These are phyloP conservation scores for Phylloporus arenicola DNA, from an alignment of 768 basidiomycete genomes.

Conservation along the genomic window DNA sequence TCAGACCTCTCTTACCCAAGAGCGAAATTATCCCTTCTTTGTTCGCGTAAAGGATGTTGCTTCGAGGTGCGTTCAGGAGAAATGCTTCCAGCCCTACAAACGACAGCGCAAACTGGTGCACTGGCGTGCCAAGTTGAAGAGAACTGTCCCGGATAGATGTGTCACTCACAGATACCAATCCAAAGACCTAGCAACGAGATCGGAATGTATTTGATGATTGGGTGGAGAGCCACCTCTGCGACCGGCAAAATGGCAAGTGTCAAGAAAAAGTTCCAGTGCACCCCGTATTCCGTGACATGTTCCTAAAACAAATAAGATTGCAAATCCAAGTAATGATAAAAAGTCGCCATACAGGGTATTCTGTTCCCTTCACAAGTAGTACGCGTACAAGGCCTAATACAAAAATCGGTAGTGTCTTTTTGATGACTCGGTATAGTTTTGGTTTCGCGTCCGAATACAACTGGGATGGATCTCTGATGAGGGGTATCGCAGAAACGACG, in stretches of 20 bases:
- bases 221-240: slow-evolving; percentile 63
- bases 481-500: slow-evolving; percentile 78
- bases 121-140: slow-evolving; percentile 34
- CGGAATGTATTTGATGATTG: slow-evolving; percentile 51
- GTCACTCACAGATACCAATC: slow-evolving; percentile 51
- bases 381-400: slow-evolving; percentile 73
- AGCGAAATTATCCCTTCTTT: slow-evolving; percentile 90
- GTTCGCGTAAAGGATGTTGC: slow-evolving; percentile 66
- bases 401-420: slow-evolving; percentile 63
- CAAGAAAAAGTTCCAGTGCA: slow-evolving; percentile 99
- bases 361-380: slow-evolving; percentile 82
- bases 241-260: slow-evolving; percentile 80
- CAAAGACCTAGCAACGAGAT: slow-evolving; percentile 58
- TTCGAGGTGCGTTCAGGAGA: slow-evolving; percentile 61
- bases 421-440: slow-evolving; percentile 47
- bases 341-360: slow-evolving; percentile 74
- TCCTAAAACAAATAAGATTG: slow-evolving; percentile 47
- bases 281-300: slow-evolving; percentile 93
- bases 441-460: slow-evolving; percentile 43
- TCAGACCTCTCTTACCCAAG: slow-evolving; percentile 41
- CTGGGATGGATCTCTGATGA: slow-evolving; percentile 58
- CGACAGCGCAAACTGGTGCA: slow-evolving; percentile 65
- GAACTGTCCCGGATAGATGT: not conserved
- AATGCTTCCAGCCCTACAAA: slow-evolving; percentile 51
- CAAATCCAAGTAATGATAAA: not conserved